phyloP scores from a whole-genome alignment of 2,329 filamentous ascomycete genomes.

The Arthrinium phaeospermum region DNA sequence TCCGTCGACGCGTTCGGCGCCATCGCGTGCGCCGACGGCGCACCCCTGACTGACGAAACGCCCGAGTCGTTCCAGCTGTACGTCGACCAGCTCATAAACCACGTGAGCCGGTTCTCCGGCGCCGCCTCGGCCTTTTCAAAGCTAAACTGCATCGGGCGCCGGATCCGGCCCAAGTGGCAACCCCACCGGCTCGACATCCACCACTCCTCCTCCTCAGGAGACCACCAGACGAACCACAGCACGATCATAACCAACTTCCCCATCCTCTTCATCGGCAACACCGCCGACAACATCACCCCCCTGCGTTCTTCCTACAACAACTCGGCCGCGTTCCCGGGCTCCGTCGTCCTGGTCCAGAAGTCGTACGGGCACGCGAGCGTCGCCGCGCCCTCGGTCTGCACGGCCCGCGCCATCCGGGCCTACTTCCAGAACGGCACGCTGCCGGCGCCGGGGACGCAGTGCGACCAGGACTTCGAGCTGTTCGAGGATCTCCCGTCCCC shows the following conservation, averaged over 20 bases:
- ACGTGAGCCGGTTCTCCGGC: conserved; percentile 49
- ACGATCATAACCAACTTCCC: conserved; percentile 47
- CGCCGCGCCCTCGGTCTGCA: conserved; percentile 32
- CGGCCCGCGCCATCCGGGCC: conserved; percentile 27
- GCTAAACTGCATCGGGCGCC: conserved; percentile 41
- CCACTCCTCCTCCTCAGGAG: neutral
- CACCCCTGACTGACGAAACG: conserved; percentile 35
- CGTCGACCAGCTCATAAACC: conserved; percentile 37
- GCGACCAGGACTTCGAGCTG: conserved; percentile 19
- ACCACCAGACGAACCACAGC: neutral
- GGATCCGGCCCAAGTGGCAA: conserved; percentile 37
- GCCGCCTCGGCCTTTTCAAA: conserved; percentile 48
- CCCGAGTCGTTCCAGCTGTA: conserved; percentile 42
- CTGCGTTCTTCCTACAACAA: conserved; percentile 20
- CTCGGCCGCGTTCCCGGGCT: conserved; percentile 22
- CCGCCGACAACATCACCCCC: conserved; percentile 57
- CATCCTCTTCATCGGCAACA: conserved; percentile 56
- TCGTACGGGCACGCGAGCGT: conserved; percentile 26
- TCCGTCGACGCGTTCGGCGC: conserved; percentile 49
- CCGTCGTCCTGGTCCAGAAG: conserved; percentile 23
- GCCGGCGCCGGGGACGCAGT: conserved; percentile 22
- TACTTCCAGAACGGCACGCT: conserved; percentile 26
- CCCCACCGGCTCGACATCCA: neutral
- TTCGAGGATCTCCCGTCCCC: conserved; percentile 12
- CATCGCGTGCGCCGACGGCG: conserved; percentile 53